A percentile compares a stretch with the other conserved stretches of the same genome.
Evolutionary conservation across 2,329 filamentous ascomycete species (phyloP).

Genomic region (Dactylellina sp.): DNA sequence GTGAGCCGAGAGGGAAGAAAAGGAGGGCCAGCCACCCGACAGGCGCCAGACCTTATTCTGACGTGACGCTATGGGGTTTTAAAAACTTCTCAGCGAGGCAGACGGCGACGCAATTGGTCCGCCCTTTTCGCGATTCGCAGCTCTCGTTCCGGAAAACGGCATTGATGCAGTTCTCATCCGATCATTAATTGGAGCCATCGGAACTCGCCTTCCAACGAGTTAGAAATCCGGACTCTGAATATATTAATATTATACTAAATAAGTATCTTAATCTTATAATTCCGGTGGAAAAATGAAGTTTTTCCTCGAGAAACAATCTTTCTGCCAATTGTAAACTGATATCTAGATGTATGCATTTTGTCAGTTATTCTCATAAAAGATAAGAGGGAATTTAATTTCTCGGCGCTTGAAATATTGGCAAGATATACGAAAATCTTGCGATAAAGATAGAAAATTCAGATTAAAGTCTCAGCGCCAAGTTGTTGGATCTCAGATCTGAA

Average conservation of each 20-base stretch:
- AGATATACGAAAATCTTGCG: constrained; percentile 5
- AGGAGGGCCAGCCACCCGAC: constrained; percentile 47
- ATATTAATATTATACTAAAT: neutral
- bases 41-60: constrained; percentile 56
- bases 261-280: no score
- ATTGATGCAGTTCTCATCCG: constrained; percentile 31
- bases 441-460: constrained; percentile 22
- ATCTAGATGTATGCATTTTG: no score
- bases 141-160: constrained; percentile 37
- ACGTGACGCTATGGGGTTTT: constrained; percentile 44
- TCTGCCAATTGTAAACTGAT: no score
- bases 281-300: no score
- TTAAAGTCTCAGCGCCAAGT: constrained; percentile 26
- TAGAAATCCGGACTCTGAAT: neutral
- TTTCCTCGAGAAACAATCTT: no score
- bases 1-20: constrained; percentile 25
- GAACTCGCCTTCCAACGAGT: constrained; percentile 37
- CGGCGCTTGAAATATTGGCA: neutral
- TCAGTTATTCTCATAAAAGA: no score
- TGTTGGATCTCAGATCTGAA: constrained; percentile 9
- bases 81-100: constrained; percentile 31
- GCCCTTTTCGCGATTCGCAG: constrained; percentile 50
- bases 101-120: constrained; percentile 29
- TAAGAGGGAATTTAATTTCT: no score
- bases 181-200: constrained; percentile 26